Percentiles rank a stretch among this genome's conserved stretches.
Conservation (phyloP, 371 early-diverging fungal species). For the Umbelopsis sp. region DNA sequence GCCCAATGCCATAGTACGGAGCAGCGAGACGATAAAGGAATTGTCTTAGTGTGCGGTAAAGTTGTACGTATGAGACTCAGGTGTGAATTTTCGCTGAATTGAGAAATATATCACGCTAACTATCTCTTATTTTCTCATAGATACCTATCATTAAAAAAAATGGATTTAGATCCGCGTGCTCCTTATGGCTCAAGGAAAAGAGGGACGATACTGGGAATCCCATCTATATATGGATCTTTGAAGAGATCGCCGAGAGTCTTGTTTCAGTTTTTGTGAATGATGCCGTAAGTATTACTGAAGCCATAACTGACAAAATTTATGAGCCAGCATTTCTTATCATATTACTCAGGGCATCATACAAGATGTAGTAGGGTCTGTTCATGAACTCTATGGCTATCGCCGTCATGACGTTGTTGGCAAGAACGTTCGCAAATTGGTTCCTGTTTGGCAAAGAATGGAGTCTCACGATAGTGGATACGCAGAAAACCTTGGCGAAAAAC, state of each 20-base stretch:
- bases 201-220: slow-evolving; percentile 51
- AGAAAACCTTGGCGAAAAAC: slow-evolving; percentile 9
- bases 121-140: slow-evolving; percentile 31
- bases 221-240: slow-evolving; percentile 76
- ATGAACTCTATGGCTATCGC: slow-evolving; percentile 59
- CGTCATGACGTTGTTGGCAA: slow-evolving; percentile 51
- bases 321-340: neutral
- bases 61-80: slow-evolving; percentile 50
- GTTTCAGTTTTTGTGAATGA: slow-evolving; percentile 38
- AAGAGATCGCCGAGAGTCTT: slow-evolving; percentile 65
- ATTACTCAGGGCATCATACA: slow-evolving; percentile 50
- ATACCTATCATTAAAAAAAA: slow-evolving; percentile 66
- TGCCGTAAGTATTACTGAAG: slow-evolving; percentile 26
- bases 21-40: slow-evolving; percentile 38
- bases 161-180: slow-evolving; percentile 63
- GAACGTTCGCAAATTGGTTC: slow-evolving; percentile 49
- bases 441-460: slow-evolving; percentile 34
- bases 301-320: neutral
- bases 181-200: slow-evolving; percentile 71
- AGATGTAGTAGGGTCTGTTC: slow-evolving; percentile 53
- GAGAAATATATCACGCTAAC: neutral
- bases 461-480: slow-evolving; percentile 22
- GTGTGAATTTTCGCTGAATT: neutral
- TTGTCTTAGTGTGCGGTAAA: slow-evolving; percentile 66
- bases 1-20: slow-evolving; percentile 20